Evolutionary conservation across 2,329 filamentous ascomycete species (phyloP).

Genomic region (Tolypocladium capitatum): DNA sequence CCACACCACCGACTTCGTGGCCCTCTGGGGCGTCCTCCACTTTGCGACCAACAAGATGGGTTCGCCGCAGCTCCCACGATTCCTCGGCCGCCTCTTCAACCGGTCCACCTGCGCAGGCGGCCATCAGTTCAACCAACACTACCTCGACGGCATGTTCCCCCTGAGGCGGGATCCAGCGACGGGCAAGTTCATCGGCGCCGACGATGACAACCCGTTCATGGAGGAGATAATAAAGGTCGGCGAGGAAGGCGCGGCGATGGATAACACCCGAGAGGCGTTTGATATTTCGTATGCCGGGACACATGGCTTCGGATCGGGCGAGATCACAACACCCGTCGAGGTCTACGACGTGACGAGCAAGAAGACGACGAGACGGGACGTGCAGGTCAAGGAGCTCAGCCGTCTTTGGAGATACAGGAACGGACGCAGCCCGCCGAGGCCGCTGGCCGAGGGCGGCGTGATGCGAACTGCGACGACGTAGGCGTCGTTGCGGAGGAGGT

Average conservation of each 20-base stretch:
- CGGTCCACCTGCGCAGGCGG: slow-evolving; percentile 36
- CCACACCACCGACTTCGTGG: slow-evolving; percentile 60
- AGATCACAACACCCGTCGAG: slow-evolving; percentile 21
- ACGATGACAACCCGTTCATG: slow-evolving; percentile 46
- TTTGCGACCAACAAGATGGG: slow-evolving; percentile 37
- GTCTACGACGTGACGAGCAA: slow-evolving; percentile 19
- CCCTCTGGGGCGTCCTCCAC: slow-evolving; percentile 60
- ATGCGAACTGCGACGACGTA: slow-evolving; percentile 26
- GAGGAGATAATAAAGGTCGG: slow-evolving; percentile 38
- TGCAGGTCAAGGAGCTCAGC: slow-evolving; percentile 47
- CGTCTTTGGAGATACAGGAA: slow-evolving; percentile 51
- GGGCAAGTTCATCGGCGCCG: slow-evolving; percentile 27
- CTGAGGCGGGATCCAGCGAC: slow-evolving; percentile 28
- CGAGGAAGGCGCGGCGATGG: slow-evolving; percentile 27
- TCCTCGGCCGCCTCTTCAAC: slow-evolving; percentile 48
- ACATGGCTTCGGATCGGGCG: slow-evolving; percentile 21
- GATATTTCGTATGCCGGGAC: slow-evolving; percentile 33
- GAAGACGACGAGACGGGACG: slow-evolving; percentile 16
- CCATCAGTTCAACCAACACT: slow-evolving; percentile 48
- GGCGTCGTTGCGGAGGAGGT: neutral
- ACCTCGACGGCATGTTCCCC: slow-evolving; percentile 49
- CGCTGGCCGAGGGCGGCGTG: slow-evolving; percentile 22
- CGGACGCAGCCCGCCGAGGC: slow-evolving; percentile 34
- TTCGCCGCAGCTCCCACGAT: slow-evolving; percentile 38
- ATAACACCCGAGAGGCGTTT: slow-evolving; percentile 31